Evolutionary conservation across 345 rosid species (phyloP).

Genomic region (Moricandia moricandioides): DNA sequence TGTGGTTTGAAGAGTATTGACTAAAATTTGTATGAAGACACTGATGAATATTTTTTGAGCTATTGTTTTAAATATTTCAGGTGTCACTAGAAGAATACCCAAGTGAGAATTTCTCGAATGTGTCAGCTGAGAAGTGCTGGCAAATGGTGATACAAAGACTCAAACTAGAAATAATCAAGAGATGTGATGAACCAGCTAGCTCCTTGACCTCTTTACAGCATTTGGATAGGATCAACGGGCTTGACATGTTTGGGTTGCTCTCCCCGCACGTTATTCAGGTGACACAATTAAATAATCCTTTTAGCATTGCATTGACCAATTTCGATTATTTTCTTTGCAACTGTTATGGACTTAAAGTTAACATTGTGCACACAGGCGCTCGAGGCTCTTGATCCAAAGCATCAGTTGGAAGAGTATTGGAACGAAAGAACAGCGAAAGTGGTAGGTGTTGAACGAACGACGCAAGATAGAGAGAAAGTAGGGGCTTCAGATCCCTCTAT

Average conservation of each 20-base stretch:
- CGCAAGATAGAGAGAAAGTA: slow-evolving; percentile 40
- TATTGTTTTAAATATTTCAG: slow-evolving; percentile 40
- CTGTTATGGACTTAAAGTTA: background rate
- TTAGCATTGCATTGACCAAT: no score
- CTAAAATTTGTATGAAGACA: no score
- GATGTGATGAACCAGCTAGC: slow-evolving; percentile 35
- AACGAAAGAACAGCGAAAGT: slow-evolving; percentile 40
- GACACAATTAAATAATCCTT: background rate
- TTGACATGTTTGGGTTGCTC: slow-evolving; percentile 79
- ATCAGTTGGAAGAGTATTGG: slow-evolving; percentile 75
- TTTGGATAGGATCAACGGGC: slow-evolving; percentile 53
- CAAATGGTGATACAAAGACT: slow-evolving; percentile 62
- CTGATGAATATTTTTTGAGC: background rate
- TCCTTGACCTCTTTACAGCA: slow-evolving; percentile 45
- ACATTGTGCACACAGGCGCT: slow-evolving; percentile 48
- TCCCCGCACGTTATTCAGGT: slow-evolving; percentile 65
- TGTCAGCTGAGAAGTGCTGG: slow-evolving; percentile 87
- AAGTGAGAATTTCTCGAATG: slow-evolving; percentile 48
- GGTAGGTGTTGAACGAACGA: slow-evolving; percentile 40
- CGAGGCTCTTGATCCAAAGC: slow-evolving; percentile 80
- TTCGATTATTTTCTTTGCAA: no score
- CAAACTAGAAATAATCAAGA: slow-evolving; percentile 52
- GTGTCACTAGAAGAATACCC: slow-evolving; percentile 75
- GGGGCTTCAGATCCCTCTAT: slow-evolving; percentile 34
- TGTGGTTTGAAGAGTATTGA: slow-evolving; percentile 2